A percentile compares a stretch with the other conserved stretches of the same genome.
phyloP scores from a whole-genome alignment of 1,284 basidiomycete genomes.

The Boletus subluridellus region DNA sequence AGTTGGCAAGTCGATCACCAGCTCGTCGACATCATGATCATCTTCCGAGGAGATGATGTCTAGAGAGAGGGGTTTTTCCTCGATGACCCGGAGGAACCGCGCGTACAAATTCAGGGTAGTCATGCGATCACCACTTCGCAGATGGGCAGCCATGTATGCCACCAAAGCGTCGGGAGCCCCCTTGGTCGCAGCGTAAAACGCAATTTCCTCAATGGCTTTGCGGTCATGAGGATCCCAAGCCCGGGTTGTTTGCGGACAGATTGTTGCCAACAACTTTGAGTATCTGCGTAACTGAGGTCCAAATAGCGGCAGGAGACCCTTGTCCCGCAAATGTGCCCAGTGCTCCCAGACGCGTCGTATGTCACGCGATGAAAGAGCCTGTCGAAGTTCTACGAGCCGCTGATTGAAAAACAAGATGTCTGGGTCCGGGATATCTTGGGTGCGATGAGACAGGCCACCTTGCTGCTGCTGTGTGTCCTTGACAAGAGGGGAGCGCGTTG shows the following conservation, averaged over 20 bases:
- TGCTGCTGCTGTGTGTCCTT: constrained; percentile 11
- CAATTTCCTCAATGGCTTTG: constrained; percentile 44
- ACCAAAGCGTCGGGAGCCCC: constrained; percentile 47
- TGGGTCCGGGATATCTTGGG: constrained; percentile 29
- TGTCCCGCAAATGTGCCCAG: constrained; percentile 47
- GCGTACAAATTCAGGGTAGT: constrained; percentile 48
- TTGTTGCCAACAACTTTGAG: constrained; percentile 36
- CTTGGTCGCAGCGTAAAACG: constrained; percentile 44
- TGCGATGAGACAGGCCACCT: constrained; percentile 3
- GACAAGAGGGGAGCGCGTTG: neutral
- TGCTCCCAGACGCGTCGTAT: constrained; percentile 32
- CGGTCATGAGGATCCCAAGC: constrained; percentile 31
- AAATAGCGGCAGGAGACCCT: constrained; percentile 43
- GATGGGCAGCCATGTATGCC: constrained; percentile 46
- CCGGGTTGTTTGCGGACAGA: constrained; percentile 26
- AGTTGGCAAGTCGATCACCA: constrained; percentile 21
- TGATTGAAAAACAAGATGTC: constrained; percentile 37
- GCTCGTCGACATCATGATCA: constrained; percentile 18
- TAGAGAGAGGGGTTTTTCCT: constrained; percentile 22
- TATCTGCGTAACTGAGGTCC: constrained; percentile 42
- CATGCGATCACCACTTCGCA: constrained; percentile 42
- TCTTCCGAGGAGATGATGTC: constrained; percentile 20
- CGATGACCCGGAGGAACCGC: constrained; percentile 35
- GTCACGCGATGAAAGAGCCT: constrained; percentile 37
- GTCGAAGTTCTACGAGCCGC: constrained; percentile 36